Evolutionary conservation across 352 stramenopile species (phyloP), one percentile per base, ranked within the genome.

Genomic region (Phytopythium montanum): DNA sequence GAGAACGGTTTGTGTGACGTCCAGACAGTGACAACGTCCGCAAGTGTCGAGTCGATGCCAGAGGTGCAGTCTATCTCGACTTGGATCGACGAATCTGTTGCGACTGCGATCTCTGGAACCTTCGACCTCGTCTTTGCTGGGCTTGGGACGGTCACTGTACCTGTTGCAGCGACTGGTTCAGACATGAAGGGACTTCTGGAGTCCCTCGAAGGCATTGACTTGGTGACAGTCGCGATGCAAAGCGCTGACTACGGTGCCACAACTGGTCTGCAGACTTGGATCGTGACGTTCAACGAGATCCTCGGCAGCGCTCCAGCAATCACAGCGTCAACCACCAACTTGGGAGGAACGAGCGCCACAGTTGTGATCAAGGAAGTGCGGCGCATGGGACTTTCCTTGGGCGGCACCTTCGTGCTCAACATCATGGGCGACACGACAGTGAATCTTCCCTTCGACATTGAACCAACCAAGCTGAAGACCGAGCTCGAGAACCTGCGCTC

Each of bases 261-360:
- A 0, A 69, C 60, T 2, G 79, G 77, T 5, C 57, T 92, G 9
- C 72, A 81, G 52, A 87, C 72, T 7, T 95, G 87, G 88, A 65
- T 87, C 10, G 83, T 98, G 44, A 97, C 91, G 14, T 99, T 99
- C 57, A 85, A 89, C 21, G 85, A 97, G 45, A 97, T 97, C 29
- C 66, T 98, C 14, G 95, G 95, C 13, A 89, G 90, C 51, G 81
- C 98, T 1, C 81, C 88, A 0, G 74, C 89, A 19, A 77, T 99
- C 13, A 71, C 71, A 5, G 76, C 97, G 3, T 49, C 61, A n/a
- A 93, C 71, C 0, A 67, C 66, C 19, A 56, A 63, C 7, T 73
- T 97, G 10, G 77, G 69, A 0, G 91, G 88, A 28, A 92, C 76
- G 23, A 57, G 58, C 7, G 84, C 82, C 0, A 60, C 67, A 2